Conservation (phyloP, 2,329 filamentous ascomycete genomes). For the Annulohypoxylon truncatum region DNA sequence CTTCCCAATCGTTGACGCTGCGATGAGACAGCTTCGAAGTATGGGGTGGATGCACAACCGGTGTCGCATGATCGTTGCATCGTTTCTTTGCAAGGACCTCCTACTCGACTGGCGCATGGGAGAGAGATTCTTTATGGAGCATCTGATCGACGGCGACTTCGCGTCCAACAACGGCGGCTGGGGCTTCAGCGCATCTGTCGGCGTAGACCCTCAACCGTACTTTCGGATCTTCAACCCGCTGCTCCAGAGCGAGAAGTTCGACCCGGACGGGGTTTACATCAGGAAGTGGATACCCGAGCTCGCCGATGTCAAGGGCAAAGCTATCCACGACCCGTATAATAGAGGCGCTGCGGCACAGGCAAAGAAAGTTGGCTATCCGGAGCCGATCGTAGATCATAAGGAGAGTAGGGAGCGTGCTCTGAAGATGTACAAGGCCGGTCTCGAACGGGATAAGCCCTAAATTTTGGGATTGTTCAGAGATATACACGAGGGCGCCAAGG, state of each 20-base stretch:
- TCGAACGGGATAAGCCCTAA: constrained; percentile 60
- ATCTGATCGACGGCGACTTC: constrained; percentile 82
- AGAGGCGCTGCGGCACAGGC: constrained; percentile 70
- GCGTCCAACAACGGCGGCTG: constrained; percentile 78
- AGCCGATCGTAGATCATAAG: constrained; percentile 80
- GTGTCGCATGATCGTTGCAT: constrained; percentile 84
- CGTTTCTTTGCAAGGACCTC: constrained; percentile 83
- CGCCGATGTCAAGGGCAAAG: constrained; percentile 69
- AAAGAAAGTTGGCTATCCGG: constrained; percentile 77
- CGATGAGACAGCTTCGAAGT: constrained; percentile 79
- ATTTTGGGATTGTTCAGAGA: too few species aligned
- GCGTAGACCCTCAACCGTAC: constrained; percentile 88
- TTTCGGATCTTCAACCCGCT: constrained; percentile 91
- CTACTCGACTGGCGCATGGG: constrained; percentile 86
- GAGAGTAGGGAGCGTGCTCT: constrained; percentile 74
- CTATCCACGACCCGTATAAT: constrained; percentile 84
- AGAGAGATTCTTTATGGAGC: constrained; percentile 85
- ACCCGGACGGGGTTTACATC: constrained; percentile 82
- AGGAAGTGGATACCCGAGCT: constrained; percentile 85
- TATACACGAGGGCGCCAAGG: too few species aligned
- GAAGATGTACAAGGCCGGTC: constrained; percentile 74
- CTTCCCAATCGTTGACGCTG: constrained; percentile 86
- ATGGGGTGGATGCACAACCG: constrained; percentile 87
- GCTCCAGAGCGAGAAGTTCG: constrained; percentile 87
- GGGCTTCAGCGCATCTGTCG: constrained; percentile 60